Percentiles rank a stretch among this genome's conserved stretches.
phyloP scores from a whole-genome alignment of 139 green algal genomes.

The Dunaliella primolecta region DNA sequence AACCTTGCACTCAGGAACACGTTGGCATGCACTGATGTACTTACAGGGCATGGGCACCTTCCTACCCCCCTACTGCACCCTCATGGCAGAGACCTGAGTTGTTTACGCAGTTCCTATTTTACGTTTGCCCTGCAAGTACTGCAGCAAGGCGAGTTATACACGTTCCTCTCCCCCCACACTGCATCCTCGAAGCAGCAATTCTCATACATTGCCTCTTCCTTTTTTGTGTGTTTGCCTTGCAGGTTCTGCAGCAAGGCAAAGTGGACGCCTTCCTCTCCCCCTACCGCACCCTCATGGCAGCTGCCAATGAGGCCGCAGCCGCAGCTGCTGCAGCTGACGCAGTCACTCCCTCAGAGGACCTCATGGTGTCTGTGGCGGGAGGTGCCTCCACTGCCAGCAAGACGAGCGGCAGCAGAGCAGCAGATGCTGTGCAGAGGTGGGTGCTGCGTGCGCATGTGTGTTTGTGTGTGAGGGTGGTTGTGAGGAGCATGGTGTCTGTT shows the following conservation, averaged over 20 bases:
- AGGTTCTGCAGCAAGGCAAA: not conserved
- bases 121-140: not conserved
- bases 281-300: constrained; percentile 4
- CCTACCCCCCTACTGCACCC: no score
- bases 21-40: no score
- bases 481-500: no score
- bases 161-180: not conserved
- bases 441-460: no score
- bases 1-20: no score
- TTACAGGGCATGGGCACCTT: no score
- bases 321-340: not conserved
- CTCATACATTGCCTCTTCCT: no score
- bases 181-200: not conserved
- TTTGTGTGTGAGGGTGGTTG: no score
- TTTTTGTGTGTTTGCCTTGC: no score
- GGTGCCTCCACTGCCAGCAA: not conserved
- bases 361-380: not conserved
- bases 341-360: not conserved
- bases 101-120: no score
- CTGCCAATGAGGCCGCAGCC: not conserved
- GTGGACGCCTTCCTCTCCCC: not conserved
- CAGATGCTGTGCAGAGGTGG: not conserved
- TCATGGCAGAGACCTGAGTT: no score
- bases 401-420: not conserved
- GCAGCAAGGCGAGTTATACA: not conserved